These are phyloP conservation scores for Rhododendron mucronatum DNA, from an alignment of 148 eudicot species.

Conservation along the genomic window DNA sequence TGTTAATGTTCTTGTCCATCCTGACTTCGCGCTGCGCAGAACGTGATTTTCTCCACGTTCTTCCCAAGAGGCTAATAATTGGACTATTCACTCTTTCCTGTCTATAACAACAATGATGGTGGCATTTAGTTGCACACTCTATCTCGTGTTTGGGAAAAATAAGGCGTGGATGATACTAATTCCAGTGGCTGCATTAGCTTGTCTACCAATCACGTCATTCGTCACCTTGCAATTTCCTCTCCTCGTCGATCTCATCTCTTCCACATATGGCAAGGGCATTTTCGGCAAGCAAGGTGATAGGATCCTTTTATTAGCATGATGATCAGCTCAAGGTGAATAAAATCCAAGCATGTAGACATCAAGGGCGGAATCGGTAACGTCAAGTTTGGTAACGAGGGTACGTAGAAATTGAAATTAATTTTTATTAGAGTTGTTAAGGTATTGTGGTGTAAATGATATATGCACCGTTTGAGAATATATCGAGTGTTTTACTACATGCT, in stretches of 20 bases:
- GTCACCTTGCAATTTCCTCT: not conserved
- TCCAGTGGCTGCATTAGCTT: not conserved
- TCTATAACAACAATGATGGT: not conserved
- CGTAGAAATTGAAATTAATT: too few species aligned
- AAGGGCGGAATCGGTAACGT: too few species aligned
- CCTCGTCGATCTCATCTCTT: not conserved
- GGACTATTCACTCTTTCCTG: not conserved
- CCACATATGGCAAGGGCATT: not conserved
- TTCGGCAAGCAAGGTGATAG: not conserved
- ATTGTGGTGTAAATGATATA: too few species aligned
- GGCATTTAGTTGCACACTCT: not conserved
- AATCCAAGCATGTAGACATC: not conserved
- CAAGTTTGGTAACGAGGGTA: too few species aligned
- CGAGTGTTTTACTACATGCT: too few species aligned
- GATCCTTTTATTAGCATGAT: not conserved
- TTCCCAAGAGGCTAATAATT: not conserved
- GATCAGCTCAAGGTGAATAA: not conserved
- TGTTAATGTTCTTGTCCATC: not conserved
- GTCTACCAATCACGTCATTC: not conserved
- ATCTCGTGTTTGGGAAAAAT: not conserved
- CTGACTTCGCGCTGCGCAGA: not conserved
- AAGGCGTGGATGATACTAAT: not conserved
- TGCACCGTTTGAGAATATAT: too few species aligned
- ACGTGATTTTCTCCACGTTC: not conserved
- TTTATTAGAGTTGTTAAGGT: too few species aligned